Percentiles rank a stretch among this genome's conserved stretches.
Evolutionary conservation across 2,329 filamentous ascomycete species (phyloP).

Genomic region (Endocalyx cinctus): DNA sequence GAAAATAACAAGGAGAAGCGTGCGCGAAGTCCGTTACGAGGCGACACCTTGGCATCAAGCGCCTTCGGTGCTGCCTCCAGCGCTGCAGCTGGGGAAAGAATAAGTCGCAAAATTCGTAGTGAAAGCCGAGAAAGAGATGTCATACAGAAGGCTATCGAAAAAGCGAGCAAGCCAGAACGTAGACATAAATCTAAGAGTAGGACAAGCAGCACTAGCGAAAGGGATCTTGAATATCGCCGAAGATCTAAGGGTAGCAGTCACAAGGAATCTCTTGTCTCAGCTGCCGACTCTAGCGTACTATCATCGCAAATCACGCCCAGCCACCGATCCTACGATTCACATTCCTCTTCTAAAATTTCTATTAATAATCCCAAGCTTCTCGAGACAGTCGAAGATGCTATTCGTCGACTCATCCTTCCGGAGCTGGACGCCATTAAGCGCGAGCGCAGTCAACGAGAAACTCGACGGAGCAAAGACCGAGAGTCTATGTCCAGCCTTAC

Average conservation of each 20-base stretch:
- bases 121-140: constrained; percentile 36
- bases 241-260: constrained; percentile 49
- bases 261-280: constrained; percentile 50
- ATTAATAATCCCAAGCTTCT: constrained; percentile 90
- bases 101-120: constrained; percentile 40
- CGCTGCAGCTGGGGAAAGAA: constrained; percentile 36
- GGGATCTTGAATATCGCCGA: constrained; percentile 43
- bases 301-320: constrained; percentile 50
- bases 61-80: constrained; percentile 33
- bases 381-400: constrained; percentile 89
- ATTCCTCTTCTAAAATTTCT: constrained; percentile 60
- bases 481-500: constrained; percentile 60
- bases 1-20: constrained; percentile 35
- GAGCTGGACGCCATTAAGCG: constrained; percentile 89
- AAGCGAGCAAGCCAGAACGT: constrained; percentile 43
- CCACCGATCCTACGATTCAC: constrained; percentile 52
- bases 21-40: constrained; percentile 38
- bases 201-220: constrained; percentile 45
- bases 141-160: constrained; percentile 30
- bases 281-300: constrained; percentile 48
- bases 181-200: constrained; percentile 47
- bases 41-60: constrained; percentile 33
- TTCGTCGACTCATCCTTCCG: constrained; percentile 81
- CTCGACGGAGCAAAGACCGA: constrained; percentile 39
- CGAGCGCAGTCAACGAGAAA: constrained; percentile 75